Percentiles rank a stretch among this genome's conserved stretches.
Conservation (phyloP, 768 basidiomycete genomes). For the Candolleomyces eurysporus region DNA sequence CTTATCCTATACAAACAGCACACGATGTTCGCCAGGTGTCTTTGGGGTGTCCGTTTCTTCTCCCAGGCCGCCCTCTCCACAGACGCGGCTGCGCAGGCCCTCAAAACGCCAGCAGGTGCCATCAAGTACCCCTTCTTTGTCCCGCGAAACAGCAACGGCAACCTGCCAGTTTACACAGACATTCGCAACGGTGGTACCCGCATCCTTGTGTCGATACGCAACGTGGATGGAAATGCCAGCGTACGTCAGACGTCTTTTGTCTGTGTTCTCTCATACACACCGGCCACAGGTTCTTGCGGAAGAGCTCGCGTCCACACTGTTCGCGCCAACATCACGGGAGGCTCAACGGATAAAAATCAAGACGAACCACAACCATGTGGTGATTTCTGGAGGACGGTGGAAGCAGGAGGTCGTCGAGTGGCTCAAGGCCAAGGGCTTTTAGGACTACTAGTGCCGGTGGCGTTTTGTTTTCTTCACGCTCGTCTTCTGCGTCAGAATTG, state of each 20-base stretch:
- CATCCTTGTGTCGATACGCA: slow-evolving; percentile 57
- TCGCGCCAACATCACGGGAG: slow-evolving; percentile 43
- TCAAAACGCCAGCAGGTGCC: slow-evolving; percentile 7
- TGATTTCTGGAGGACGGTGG: slow-evolving; percentile 63
- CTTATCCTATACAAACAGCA: neutral
- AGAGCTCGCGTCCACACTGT: slow-evolving; percentile 54
- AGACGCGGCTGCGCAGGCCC: slow-evolving; percentile 12
- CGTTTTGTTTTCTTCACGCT: neutral
- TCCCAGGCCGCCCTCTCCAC: slow-evolving; percentile 15
- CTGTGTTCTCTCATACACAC: slow-evolving; percentile 9
- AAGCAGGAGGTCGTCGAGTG: slow-evolving; percentile 60
- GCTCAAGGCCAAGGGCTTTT: slow-evolving; percentile 68
- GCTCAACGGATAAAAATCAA: slow-evolving; percentile 49
- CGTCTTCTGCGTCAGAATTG: neutral
- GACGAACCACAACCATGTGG: slow-evolving; percentile 48
- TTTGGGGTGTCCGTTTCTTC: slow-evolving; percentile 3
- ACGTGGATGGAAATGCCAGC: slow-evolving; percentile 61
- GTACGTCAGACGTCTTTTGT: slow-evolving; percentile 36
- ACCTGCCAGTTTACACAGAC: slow-evolving; percentile 76
- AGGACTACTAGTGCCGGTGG: slow-evolving; percentile 9
- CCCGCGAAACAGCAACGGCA: slow-evolving; percentile 62
- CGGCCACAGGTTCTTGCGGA: slow-evolving; percentile 52
- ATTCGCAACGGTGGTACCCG: slow-evolving; percentile 64
- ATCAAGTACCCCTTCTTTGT: slow-evolving; percentile 48
- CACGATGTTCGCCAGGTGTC: neutral